A percentile compares a stretch with the other conserved stretches of the same genome.
phyloP scores from a whole-genome alignment of 768 basidiomycete genomes.

The Filobasidium wieringae region DNA sequence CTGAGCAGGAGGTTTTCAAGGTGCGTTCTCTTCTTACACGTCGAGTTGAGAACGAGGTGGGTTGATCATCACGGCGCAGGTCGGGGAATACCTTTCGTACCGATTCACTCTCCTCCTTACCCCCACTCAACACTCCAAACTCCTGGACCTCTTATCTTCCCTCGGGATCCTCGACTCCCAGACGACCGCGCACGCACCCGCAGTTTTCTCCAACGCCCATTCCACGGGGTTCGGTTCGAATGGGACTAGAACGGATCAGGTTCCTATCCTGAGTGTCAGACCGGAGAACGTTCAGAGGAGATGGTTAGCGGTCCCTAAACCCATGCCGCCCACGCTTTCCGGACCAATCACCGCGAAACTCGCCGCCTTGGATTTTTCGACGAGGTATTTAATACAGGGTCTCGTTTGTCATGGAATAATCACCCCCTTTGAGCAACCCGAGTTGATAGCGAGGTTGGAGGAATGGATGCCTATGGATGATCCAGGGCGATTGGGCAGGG shows the following conservation, averaged over 20 bases:
- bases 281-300: slow-evolving; percentile 1
- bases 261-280: not conserved
- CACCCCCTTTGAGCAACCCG: slow-evolving; percentile 17
- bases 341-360: not conserved
- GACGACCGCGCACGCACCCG: too few relatives aligned
- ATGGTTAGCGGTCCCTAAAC: not conserved
- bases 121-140: not conserved
- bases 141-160: not conserved
- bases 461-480: not conserved
- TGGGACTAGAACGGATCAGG: not conserved
- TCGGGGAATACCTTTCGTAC: slow-evolving; percentile 10
- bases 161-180: not conserved
- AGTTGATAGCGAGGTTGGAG: slow-evolving; percentile 14
- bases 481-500: not conserved
- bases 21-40: not conserved
- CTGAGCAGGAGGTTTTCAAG: slow-evolving; percentile 15
- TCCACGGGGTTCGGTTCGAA: not conserved
- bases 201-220: not conserved
- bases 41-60: not conserved
- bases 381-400: slow-evolving; percentile 29
- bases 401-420: slow-evolving; percentile 31
- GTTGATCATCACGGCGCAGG: not conserved
- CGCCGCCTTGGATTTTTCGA: slow-evolving; percentile 17
- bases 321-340: not conserved
- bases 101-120: slow-evolving; percentile 13